phyloP scores from a whole-genome alignment of 495 filamentous ascomycete species.

The Aspergillus baeticus region DNA sequence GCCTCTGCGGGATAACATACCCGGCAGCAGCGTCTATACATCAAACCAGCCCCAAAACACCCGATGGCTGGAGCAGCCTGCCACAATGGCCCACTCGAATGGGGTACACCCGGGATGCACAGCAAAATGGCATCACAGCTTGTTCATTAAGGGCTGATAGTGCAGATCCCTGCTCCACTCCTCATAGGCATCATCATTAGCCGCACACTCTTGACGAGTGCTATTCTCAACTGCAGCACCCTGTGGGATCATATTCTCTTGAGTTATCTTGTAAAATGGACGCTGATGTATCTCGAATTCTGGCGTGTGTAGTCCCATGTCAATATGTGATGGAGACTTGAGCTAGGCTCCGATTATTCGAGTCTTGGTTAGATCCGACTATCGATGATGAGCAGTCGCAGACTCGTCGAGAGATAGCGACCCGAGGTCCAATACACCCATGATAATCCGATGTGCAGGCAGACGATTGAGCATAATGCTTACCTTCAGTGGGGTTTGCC shows the following conservation, averaged over 20 bases:
- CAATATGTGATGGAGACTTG: background rate
- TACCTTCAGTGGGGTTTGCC: background rate
- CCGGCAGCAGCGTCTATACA: background rate
- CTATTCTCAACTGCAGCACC: background rate
- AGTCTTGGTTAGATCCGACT: background rate
- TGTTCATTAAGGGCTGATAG: background rate
- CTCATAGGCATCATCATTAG: conserved; percentile 10
- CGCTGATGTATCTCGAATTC: background rate
- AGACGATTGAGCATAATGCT: background rate
- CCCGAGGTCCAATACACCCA: conserved; percentile 1
- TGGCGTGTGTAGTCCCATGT: background rate
- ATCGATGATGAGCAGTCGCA: conserved; percentile 5
- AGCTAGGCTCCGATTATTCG: background rate
- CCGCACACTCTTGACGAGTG: background rate
- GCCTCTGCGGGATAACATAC: background rate
- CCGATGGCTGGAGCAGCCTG: background rate
- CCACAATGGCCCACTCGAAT: background rate
- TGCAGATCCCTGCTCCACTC: conserved; percentile 11
- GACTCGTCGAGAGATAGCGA: background rate
- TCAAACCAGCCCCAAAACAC: background rate
- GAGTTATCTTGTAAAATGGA: background rate
- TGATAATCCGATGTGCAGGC: background rate
- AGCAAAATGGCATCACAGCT: conserved; percentile 1
- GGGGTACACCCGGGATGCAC: background rate
- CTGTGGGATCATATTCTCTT: background rate